phyloP scores from a whole-genome alignment of 2,329 filamentous ascomycete genomes.

The Sporothrix euskadiensis region DNA sequence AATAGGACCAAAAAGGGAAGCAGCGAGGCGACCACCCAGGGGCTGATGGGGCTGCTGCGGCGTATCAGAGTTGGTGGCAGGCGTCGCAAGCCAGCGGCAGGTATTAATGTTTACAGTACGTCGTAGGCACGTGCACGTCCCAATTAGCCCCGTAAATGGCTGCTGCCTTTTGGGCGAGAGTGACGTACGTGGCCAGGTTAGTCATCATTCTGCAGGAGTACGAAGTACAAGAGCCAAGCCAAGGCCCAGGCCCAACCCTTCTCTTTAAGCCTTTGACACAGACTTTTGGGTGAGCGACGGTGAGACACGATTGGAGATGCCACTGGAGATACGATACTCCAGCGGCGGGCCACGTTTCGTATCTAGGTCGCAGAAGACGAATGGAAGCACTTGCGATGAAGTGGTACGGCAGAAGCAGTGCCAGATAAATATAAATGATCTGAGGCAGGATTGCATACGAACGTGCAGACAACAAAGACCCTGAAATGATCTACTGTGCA shows the following conservation, averaged over 20 bases:
- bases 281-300: not conserved
- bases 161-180: not conserved
- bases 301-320: not conserved
- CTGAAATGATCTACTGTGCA: not conserved
- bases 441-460: not conserved
- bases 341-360: not conserved
- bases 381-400: not conserved
- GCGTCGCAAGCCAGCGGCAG: conserved; percentile 22
- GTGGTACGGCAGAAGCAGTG: not conserved
- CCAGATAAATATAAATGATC: not conserved
- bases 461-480: not conserved
- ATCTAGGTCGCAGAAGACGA: not conserved
- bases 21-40: conserved; percentile 12
- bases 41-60: conserved; percentile 7
- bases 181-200: not conserved
- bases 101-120: too few relatives aligned
- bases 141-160: not conserved
- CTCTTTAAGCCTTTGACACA: not conserved
- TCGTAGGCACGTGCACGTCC: conserved; percentile 19
- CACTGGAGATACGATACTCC: not conserved
- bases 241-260: not conserved
- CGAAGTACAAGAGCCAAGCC: not conserved
- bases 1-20: conserved; percentile 17
- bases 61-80: conserved; percentile 18
- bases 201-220: not conserved